Conservation (phyloP, 2,329 filamentous ascomycete species). For the Alternaria arbusti region DNA sequence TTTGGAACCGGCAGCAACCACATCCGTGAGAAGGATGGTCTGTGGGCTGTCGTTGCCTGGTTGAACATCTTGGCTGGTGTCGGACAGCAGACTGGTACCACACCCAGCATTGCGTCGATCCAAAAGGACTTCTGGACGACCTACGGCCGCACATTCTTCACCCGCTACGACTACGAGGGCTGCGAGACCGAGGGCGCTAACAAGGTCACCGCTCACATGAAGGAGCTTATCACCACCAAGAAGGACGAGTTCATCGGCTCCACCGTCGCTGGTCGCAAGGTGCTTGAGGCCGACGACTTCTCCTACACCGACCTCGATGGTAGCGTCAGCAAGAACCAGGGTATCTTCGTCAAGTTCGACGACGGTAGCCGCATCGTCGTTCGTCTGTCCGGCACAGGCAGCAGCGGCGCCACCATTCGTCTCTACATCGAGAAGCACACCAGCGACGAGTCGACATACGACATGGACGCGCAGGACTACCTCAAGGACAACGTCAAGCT, state of each 20-base stretch:
- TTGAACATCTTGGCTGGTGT: conserved; percentile 97
- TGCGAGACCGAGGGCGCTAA: conserved; percentile 89
- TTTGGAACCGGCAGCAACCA: conserved; percentile 99
- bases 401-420: conserved; percentile 93
- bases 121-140: conserved; percentile 96
- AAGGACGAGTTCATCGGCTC: conserved; percentile 81
- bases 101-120: conserved; percentile 92
- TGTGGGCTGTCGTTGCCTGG: conserved; percentile 98
- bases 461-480: conserved; percentile 88
- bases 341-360: conserved; percentile 91
- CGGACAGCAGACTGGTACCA: conserved; percentile 79
- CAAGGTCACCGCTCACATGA: conserved; percentile 84
- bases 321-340: conserved; percentile 93
- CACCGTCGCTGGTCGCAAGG: conserved; percentile 80
- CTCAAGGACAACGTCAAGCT: conserved; percentile 87
- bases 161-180: conserved; percentile 97
- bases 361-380: conserved; percentile 95
- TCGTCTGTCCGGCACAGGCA: conserved; percentile 91
- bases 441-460: conserved; percentile 77
- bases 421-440: conserved; percentile 98
- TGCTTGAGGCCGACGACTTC: conserved; percentile 91
- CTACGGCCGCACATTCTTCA: conserved; percentile 98
- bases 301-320: conserved; percentile 99
- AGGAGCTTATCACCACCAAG: conserved; percentile 74
- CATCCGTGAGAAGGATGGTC: conserved; percentile 97